Conservation (phyloP, 2,329 filamentous ascomycete genomes). For the Beauveria bassiana region DNA sequence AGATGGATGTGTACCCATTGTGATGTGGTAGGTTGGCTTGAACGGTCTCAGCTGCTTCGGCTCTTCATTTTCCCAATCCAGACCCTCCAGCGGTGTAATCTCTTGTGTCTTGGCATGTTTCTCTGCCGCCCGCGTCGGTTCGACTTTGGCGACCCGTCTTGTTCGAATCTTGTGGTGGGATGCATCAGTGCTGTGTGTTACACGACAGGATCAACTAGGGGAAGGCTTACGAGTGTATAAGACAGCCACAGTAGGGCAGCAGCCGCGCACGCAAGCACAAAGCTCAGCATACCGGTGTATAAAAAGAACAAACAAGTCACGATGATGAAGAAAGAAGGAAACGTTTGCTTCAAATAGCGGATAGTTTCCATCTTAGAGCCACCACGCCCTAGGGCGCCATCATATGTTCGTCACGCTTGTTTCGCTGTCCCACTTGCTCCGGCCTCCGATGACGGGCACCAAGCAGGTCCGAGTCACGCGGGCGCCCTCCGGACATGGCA, state of each 20-base stretch:
- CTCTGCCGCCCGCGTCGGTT: background rate
- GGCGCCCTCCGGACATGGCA: too few relatives aligned
- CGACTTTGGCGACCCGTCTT: background rate
- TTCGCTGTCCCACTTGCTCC: too few relatives aligned
- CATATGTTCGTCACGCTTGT: too few relatives aligned
- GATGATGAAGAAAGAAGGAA: background rate
- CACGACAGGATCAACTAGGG: background rate
- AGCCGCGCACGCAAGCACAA: background rate
- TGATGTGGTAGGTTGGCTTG: constrained; percentile 46
- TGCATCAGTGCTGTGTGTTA: background rate
- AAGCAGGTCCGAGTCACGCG: too few relatives aligned
- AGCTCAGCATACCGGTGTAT: background rate
- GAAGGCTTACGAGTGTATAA: background rate
- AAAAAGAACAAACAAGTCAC: background rate
- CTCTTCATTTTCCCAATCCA: constrained; percentile 1
- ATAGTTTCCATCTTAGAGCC: too few relatives aligned
- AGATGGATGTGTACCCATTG: constrained; percentile 36
- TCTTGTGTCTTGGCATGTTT: background rate
- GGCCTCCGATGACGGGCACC: too few relatives aligned
- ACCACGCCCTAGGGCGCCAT: too few relatives aligned
- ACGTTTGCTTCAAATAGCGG: too few relatives aligned
- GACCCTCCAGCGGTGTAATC: background rate
- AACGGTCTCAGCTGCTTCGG: constrained; percentile 24
- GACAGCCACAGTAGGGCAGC: background rate
- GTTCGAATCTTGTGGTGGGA: background rate